A percentile compares a stretch with the other conserved stretches of the same genome.
Conservation (phyloP, 805 yeast genomes). For the Yamadazyma phyllophila region DNA sequence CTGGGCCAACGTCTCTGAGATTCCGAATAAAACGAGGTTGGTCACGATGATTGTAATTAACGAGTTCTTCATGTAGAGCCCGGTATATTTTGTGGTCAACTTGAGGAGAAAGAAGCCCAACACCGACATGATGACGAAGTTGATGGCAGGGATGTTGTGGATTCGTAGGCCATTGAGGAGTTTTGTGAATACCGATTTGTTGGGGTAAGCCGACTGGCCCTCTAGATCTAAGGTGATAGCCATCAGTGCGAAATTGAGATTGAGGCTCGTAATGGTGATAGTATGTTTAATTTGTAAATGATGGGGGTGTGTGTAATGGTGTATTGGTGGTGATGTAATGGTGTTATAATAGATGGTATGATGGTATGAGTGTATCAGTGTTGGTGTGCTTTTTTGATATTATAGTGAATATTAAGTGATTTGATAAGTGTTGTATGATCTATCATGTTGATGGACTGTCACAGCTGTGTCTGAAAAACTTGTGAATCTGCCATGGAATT, state of each 20-base stretch:
- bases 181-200: slow-evolving; percentile 16
- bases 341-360: too few relatives aligned
- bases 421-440: too few relatives aligned
- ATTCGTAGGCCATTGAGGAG: slow-evolving; percentile 36
- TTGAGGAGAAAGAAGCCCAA: slow-evolving; percentile 50
- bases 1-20: slow-evolving; percentile 92
- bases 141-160: slow-evolving; percentile 53
- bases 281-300: too few relatives aligned
- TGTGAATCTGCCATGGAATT: too few relatives aligned
- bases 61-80: slow-evolving; percentile 60
- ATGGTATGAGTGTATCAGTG: too few relatives aligned
- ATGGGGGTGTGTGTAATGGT: too few relatives aligned
- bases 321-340: too few relatives aligned
- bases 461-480: too few relatives aligned
- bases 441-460: too few relatives aligned
- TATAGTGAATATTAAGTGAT: too few relatives aligned
- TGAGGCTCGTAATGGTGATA: background rate
- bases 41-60: slow-evolving; percentile 78
- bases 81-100: slow-evolving; percentile 57
- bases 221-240: slow-evolving; percentile 17
- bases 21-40: slow-evolving; percentile 77
- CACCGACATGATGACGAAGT: slow-evolving; percentile 49
- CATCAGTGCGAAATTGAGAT: background rate
- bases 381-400: too few relatives aligned
- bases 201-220: background rate